Percentiles rank a stretch among this genome's conserved stretches.
phyloP scores from a whole-genome alignment of 1,139 yeast species.

The Candida smagusa region DNA sequence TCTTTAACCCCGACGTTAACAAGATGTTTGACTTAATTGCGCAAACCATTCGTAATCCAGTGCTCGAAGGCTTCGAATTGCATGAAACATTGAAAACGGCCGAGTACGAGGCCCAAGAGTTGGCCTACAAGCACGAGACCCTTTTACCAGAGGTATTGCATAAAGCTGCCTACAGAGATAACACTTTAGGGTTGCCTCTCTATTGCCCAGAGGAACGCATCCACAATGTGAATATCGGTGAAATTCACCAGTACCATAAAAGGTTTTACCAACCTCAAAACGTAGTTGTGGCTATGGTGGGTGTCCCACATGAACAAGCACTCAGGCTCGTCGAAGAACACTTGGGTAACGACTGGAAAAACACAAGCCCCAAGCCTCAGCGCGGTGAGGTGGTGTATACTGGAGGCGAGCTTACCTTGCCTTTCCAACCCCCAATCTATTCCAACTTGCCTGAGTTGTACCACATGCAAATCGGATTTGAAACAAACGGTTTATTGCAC shows the following conservation, averaged over 20 bases:
- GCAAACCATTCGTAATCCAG: constrained; percentile 78
- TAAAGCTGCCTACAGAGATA: constrained; percentile 67
- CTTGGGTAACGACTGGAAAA: constrained; percentile 56
- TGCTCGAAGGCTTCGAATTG: constrained; percentile 65
- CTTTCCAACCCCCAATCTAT: constrained; percentile 63
- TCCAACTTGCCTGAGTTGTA: constrained; percentile 78
- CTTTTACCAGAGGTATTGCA: constrained; percentile 86
- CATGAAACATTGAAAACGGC: constrained; percentile 73
- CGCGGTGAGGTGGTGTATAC: constrained; percentile 58
- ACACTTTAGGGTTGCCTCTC: constrained; percentile 83
- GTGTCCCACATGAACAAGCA: constrained; percentile 73
- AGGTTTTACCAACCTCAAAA: constrained; percentile 77
- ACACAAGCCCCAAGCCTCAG: constrained; percentile 23
- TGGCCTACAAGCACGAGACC: constrained; percentile 81
- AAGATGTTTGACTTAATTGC: constrained; percentile 74
- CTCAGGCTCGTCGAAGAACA: constrained; percentile 58
- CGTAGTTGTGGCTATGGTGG: constrained; percentile 84
- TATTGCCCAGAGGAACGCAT: constrained; percentile 76
- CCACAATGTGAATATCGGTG: constrained; percentile 48
- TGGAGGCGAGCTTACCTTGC: constrained; percentile 75
- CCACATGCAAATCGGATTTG: constrained; percentile 84
- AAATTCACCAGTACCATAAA: constrained; percentile 60
- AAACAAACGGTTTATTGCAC: constrained; percentile 79
- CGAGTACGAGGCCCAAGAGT: constrained; percentile 77
- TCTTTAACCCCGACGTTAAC: constrained; percentile 83